These are phyloP conservation scores for Beauveria pseudobassiana DNA, from an alignment of 2,329 filamentous ascomycete species.

Conservation along the genomic window DNA sequence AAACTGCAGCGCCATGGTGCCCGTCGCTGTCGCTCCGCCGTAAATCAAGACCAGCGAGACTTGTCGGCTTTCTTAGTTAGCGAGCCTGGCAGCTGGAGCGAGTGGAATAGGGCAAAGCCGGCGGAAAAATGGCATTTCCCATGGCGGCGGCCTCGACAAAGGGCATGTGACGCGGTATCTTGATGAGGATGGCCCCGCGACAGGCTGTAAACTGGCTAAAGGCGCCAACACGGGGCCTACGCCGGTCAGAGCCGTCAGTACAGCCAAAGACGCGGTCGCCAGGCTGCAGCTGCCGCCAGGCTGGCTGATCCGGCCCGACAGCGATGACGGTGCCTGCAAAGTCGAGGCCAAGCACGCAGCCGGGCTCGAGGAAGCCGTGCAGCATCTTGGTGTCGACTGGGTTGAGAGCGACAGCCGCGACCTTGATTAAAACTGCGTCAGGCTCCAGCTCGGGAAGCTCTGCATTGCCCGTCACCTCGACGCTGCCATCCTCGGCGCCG, in stretches of 20 bases:
- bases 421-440: not conserved
- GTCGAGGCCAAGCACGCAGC: conserved; percentile 25
- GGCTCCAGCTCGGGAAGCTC: not conserved
- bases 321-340: conserved; percentile 25
- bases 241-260: conserved; percentile 16
- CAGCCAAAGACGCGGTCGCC: conserved; percentile 22
- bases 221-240: conserved; percentile 17
- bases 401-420: conserved; percentile 1
- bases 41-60: conserved; percentile 31
- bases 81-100: conserved; percentile 19
- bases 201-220: conserved; percentile 23
- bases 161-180: conserved; percentile 19
- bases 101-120: conserved; percentile 23
- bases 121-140: conserved; percentile 19
- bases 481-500: not conserved
- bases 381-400: conserved; percentile 12
- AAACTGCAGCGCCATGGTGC: conserved; percentile 34
- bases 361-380: conserved; percentile 17
- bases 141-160: conserved; percentile 19
- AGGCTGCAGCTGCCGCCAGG: not conserved
- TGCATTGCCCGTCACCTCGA: not conserved
- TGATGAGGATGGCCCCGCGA: conserved; percentile 15
- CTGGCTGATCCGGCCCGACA: conserved; percentile 14
- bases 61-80: conserved; percentile 11
- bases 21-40: conserved; percentile 36